Evolutionary conservation across 129 eudicot species (phyloP).

Genomic region (Oenanthe sinensis): DNA sequence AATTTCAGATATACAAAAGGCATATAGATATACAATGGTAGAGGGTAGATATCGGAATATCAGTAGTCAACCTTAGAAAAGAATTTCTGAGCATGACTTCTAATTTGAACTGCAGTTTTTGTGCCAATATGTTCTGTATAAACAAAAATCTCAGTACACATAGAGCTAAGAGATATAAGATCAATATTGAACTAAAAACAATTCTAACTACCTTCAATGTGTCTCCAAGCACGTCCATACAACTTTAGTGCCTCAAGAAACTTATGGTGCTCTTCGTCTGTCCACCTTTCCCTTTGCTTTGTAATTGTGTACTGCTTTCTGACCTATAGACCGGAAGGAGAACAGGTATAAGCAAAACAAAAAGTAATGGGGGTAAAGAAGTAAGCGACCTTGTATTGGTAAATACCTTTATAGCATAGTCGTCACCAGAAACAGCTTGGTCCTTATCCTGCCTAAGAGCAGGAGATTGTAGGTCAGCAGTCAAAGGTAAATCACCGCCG

Average conservation of each 20-base stretch:
- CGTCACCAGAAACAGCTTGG: constrained; percentile 38
- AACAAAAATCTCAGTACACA: constrained; percentile 4
- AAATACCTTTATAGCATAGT: constrained; percentile 53
- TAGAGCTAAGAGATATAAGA: neutral
- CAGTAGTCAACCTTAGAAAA: constrained; percentile 72
- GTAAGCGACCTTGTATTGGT: neutral
- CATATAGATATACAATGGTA: constrained; percentile 26
- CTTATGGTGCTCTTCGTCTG: constrained; percentile 86
- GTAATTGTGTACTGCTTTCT: constrained; percentile 89
- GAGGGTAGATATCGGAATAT: constrained; percentile 20
- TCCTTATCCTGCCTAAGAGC: constrained; percentile 22
- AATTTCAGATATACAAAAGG: constrained; percentile 9
- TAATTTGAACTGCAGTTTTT: constrained; percentile 92
- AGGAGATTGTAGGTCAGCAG: neutral
- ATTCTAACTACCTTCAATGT: constrained; percentile 57
- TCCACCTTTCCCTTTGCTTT: constrained; percentile 92
- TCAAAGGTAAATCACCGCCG: constrained; percentile 10
- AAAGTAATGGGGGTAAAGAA: neutral
- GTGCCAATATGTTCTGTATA: constrained; percentile 89
- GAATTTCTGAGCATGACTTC: constrained; percentile 97
- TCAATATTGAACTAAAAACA: neutral
- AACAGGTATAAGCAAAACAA: constrained; percentile 1
- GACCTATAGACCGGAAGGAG: constrained; percentile 28
- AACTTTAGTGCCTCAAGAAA: constrained; percentile 83
- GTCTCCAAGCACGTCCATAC: constrained; percentile 84